Base-by-base conservation (phyloP, 768 basidiomycete species). In the Termitomyces sp. region DNA sequence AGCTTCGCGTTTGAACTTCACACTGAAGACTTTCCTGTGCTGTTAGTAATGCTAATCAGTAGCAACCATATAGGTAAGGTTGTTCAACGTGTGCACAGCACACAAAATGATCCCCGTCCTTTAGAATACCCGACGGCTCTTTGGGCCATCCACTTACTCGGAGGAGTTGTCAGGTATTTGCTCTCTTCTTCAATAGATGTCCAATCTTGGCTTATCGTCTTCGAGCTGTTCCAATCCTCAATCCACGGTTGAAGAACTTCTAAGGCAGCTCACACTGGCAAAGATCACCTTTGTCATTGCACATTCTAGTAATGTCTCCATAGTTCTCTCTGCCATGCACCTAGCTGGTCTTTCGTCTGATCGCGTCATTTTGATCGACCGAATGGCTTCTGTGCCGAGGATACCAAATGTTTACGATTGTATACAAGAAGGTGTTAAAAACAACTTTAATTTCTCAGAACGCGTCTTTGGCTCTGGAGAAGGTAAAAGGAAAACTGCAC, bases 401-500 rank as follows among this genome's bases (percentile, higher is more conserved):
- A 60, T 63, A 52, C 39, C 59, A 21, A 66, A 57, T 27, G 58
- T 73, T 3, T 60, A 61, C 14, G 64, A 65, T 46, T 64, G 75
- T 25, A 66, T 73, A 43, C 37, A 60, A 7, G 58, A 63, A 10
- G 67, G 71, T 5, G 48, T 63, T 16, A 49, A 64, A 50, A 56
- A 64, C 32, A 55, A 60, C 40, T 39, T 56, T 21, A 52, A 56
- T n/a, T 82, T 77, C 59, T 66, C 65, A 30, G 80, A 83, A 64
- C 72, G 75, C 28, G 66, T 63, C 17, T 67, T 86, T 47, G 61
- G 53, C 12, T 69, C 71, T 0, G 82, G 81, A 0, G 85, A 87
- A 69, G 85, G 74, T 39, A 84, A 73, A 69, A 79, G 70, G 37
- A 86, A 81, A 64, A 65, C 85, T 19, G 86, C 85, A 7, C 73